Percentiles rank a stretch among this genome's conserved stretches.
Evolutionary conservation across 116 monocot genomes (phyloP).

Genomic region (Zostera marina): DNA sequence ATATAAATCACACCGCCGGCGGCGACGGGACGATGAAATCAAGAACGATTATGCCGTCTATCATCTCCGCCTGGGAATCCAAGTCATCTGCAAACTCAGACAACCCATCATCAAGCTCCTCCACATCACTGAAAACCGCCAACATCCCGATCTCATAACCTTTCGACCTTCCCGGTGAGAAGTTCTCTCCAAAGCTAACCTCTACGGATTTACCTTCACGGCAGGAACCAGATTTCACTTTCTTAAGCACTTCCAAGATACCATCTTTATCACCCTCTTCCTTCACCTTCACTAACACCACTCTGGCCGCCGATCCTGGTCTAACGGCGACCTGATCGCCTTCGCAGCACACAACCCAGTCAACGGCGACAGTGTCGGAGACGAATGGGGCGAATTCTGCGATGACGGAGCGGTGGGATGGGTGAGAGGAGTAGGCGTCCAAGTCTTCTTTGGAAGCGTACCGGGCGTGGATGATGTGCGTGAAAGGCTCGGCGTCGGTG

Average conservation of each 20-base stretch:
- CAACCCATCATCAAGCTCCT: conserved; percentile 28
- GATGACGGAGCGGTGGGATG: conserved; percentile 48
- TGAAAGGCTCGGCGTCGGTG: background rate
- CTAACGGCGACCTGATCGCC: background rate
- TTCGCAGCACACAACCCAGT: conserved; percentile 24
- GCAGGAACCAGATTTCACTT: background rate
- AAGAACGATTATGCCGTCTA: conserved; percentile 45
- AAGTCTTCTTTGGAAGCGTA: background rate
- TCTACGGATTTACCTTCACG: conserved; percentile 9
- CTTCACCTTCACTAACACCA: conserved; percentile 52
- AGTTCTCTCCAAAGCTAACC: conserved; percentile 64
- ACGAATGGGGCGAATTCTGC: conserved; percentile 31
- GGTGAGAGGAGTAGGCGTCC: conserved; percentile 54
- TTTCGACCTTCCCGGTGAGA: conserved; percentile 77
- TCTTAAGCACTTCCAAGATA: conserved; percentile 17
- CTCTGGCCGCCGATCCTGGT: conserved; percentile 31
- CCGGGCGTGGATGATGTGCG: background rate
- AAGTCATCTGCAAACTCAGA: conserved; percentile 10
- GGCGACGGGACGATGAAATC: conserved; percentile 33
- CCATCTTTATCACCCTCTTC: conserved; percentile 13
- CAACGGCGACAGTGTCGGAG: conserved; percentile 69
- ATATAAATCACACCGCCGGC: background rate
- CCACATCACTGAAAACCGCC: conserved; percentile 29
- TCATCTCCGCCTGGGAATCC: conserved; percentile 54
- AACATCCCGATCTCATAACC: conserved; percentile 53